Percentiles rank a stretch among this genome's conserved stretches.
phyloP scores from a whole-genome alignment of 768 basidiomycete genomes.

The Amanita muscaria region DNA sequence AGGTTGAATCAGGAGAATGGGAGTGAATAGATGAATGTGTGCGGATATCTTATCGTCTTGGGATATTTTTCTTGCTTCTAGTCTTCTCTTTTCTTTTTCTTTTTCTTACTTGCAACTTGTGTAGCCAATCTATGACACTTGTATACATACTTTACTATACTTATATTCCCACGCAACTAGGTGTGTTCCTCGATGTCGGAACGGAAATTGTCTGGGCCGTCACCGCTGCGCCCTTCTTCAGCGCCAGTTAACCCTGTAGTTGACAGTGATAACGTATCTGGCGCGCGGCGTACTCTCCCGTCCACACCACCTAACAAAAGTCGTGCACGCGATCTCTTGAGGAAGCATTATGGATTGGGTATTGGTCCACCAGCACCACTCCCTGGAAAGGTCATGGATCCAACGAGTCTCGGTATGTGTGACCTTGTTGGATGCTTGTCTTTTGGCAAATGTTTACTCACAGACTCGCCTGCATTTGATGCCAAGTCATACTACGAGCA shows the following conservation, averaged over 20 bases:
- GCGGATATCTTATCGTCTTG: conserved; percentile 6
- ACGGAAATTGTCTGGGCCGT: conserved; percentile 21
- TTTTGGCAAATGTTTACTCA: not conserved
- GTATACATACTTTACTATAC: not conserved
- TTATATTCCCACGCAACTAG: not conserved
- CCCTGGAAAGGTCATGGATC: conserved; percentile 51
- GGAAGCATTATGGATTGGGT: conserved; percentile 84
- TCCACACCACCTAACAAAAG: conserved; percentile 35
- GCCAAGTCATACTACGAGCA: conserved; percentile 81
- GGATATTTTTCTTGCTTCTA: not conserved
- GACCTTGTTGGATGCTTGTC: too few species aligned
- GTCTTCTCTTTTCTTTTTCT: too few species aligned
- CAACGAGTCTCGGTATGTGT: conserved; percentile 68
- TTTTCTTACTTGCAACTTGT: too few species aligned
- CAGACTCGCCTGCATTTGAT: conserved; percentile 78
- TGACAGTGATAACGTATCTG: conserved; percentile 12
- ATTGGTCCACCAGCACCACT: conserved; percentile 61
- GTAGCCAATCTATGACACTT: not conserved
- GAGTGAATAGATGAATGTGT: conserved; percentile 13
- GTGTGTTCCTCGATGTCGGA: conserved; percentile 9
- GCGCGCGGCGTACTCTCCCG: conserved; percentile 18
- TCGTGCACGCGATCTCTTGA: conserved; percentile 65
- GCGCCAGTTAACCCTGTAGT: conserved; percentile 19
- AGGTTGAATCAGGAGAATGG: conserved; percentile 26
- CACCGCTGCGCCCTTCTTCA: conserved; percentile 36